phyloP scores from a whole-genome alignment of 2,329 filamentous ascomycete species.

The Fusarium xyrophilum region DNA sequence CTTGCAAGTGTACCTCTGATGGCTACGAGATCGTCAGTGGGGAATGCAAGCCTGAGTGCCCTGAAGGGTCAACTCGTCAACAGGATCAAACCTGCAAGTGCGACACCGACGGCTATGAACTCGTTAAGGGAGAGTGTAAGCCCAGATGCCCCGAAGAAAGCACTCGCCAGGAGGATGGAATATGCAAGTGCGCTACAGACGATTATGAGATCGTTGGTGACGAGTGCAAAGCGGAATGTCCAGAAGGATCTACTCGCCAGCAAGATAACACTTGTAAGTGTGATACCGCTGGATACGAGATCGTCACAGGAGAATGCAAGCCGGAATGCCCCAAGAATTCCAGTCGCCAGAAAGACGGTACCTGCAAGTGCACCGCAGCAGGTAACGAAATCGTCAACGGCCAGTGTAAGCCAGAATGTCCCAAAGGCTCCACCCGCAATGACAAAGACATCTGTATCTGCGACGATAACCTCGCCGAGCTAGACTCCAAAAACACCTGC shows the following conservation, averaged over 20 bases:
- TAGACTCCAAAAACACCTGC: background rate
- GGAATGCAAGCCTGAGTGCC: background rate
- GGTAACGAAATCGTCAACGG: background rate
- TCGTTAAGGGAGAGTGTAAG: background rate
- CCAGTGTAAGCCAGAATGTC: background rate
- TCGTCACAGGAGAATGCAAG: background rate
- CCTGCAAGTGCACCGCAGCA: background rate
- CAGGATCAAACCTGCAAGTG: background rate
- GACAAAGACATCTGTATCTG: background rate
- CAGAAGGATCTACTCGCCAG: background rate
- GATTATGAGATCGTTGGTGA: background rate
- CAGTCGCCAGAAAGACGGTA: accelerated
- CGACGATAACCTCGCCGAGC: background rate
- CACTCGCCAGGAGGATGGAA: background rate
- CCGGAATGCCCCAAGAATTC: background rate
- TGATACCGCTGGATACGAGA: background rate
- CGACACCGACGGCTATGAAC: accelerated
- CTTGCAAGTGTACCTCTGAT: background rate
- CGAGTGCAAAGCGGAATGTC: background rate
- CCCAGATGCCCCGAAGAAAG: accelerated
- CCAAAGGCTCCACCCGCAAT: background rate
- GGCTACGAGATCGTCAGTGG: background rate
- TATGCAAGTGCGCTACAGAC: background rate
- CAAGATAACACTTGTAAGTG: background rate
- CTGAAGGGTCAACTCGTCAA: background rate